phyloP scores from a whole-genome alignment of 208 protist genomes.

The Sergeia podlipaevii region DNA sequence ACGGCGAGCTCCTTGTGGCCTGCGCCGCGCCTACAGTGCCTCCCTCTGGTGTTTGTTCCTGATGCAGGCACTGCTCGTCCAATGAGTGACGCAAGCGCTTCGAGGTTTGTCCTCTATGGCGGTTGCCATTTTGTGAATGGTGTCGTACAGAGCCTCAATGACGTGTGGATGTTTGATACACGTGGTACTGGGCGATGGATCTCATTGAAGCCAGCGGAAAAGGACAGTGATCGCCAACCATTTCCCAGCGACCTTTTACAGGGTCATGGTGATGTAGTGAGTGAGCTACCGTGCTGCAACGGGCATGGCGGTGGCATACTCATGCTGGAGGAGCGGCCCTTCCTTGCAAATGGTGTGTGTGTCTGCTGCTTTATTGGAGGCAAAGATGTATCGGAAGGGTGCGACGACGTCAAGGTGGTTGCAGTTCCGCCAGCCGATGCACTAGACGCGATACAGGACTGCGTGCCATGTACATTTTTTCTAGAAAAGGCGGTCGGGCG shows the following conservation, averaged over 20 bases:
- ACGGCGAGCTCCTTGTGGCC: constrained; percentile 11
- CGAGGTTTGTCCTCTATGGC: constrained; percentile 49
- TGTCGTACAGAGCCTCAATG: constrained; percentile 37
- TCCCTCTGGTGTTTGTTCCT: constrained; percentile 44
- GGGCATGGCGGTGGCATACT: constrained; percentile 6
- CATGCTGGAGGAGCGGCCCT: background rate
- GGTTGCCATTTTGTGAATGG: constrained; percentile 57
- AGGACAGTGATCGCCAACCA: too few relatives aligned
- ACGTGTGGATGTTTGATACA: constrained; percentile 47
- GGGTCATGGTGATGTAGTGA: too few relatives aligned
- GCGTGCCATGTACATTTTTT: background rate
- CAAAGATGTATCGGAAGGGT: constrained; percentile 55
- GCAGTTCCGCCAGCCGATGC: background rate
- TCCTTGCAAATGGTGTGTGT: background rate
- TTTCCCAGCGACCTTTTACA: too few relatives aligned
- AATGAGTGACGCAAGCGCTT: too few relatives aligned
- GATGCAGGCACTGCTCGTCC: too few relatives aligned
- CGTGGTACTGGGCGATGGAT: too few relatives aligned
- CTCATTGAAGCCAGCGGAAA: too few relatives aligned
- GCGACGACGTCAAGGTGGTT: constrained; percentile 51
- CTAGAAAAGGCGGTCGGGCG: background rate
- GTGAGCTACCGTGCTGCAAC: constrained; percentile 6
- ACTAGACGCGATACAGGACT: background rate
- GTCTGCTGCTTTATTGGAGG: constrained; percentile 54
- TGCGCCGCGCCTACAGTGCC: constrained; percentile 38